Conservation (phyloP, 768 basidiomycete genomes). For the Rhodotorula graminis region DNA sequence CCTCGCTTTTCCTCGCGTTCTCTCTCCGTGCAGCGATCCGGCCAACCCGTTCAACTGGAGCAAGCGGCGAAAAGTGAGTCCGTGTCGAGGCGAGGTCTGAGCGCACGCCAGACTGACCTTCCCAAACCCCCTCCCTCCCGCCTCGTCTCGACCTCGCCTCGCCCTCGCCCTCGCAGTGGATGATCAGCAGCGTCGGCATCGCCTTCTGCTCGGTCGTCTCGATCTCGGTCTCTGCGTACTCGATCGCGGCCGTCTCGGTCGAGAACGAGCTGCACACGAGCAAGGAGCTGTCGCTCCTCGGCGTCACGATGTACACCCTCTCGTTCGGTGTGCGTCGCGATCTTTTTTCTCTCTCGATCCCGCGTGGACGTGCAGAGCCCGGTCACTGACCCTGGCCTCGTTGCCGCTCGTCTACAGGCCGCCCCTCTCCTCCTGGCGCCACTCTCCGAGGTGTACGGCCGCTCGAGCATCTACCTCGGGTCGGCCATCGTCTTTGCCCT, state of each 20-base stretch:
- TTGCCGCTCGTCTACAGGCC: conserved; percentile 23
- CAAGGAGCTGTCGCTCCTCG: conserved; percentile 38
- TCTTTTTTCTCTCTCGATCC: too few relatives aligned
- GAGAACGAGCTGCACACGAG: conserved; percentile 40
- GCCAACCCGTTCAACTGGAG: conserved; percentile 38
- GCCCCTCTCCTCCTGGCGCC: conserved; percentile 46
- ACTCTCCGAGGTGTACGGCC: conserved; percentile 44
- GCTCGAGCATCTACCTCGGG: conserved; percentile 44
- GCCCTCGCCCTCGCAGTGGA: conserved; percentile 8
- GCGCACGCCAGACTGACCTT: neutral
- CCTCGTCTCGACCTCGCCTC: neutral
- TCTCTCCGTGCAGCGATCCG: conserved; percentile 15
- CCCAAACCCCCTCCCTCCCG: neutral
- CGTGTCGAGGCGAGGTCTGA: neutral
- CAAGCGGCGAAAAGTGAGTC: conserved; percentile 24
- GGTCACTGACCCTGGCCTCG: neutral
- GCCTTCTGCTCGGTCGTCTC: conserved; percentile 33
- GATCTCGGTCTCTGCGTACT: conserved; percentile 37
- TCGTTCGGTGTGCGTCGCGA: conserved; percentile 35
- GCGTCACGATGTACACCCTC: conserved; percentile 35
- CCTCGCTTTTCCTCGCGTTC: too few relatives aligned
- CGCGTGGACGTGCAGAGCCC: neutral
- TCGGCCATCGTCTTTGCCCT: conserved; percentile 40
- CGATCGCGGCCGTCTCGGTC: conserved; percentile 32
- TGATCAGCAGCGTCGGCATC: conserved; percentile 27